phyloP scores from a whole-genome alignment of 73 alveolate species.

The Paramecium pentaurelia region DNA sequence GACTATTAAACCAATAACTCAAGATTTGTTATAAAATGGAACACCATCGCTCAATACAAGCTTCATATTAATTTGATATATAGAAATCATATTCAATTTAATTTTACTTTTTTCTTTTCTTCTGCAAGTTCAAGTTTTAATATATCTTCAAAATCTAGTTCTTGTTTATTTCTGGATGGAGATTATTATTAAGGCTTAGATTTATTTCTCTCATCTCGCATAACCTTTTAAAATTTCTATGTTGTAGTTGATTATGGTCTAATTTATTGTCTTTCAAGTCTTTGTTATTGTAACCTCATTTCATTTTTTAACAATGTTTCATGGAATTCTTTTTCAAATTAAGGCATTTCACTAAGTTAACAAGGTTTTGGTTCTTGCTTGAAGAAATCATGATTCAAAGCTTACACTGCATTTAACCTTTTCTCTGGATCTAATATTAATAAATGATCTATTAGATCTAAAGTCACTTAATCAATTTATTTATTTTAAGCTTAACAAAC shows the following conservation, averaged over 20 bases:
- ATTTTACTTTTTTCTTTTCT: background rate
- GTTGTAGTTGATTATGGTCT: background rate
- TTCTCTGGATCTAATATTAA: constrained; percentile 86
- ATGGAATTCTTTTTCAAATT: constrained; percentile 85
- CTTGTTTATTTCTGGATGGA: background rate
- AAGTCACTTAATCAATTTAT: constrained; percentile 58
- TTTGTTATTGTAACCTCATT: constrained; percentile 70
- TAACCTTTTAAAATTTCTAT: background rate
- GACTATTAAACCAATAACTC: background rate
- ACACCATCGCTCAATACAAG: background rate
- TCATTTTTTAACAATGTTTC: constrained; percentile 88
- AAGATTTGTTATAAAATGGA: background rate
- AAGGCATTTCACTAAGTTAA: constrained; percentile 71
- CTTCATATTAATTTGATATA: background rate
- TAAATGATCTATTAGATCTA: constrained; percentile 85
- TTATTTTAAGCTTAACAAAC: constrained; percentile 61
- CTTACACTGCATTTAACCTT: constrained; percentile 89
- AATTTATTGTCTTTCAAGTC: background rate
- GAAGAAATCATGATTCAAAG: constrained; percentile 88
- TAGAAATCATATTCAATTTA: background rate
- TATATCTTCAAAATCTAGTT: constrained; percentile 21
- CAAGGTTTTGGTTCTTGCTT: constrained; percentile 77
- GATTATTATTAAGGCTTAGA: background rate
- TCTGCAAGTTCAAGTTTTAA: background rate
- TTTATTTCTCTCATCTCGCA: background rate